phyloP scores from a whole-genome alignment of 2,329 filamentous ascomycete genomes.

The Ophiostoma sp. region DNA sequence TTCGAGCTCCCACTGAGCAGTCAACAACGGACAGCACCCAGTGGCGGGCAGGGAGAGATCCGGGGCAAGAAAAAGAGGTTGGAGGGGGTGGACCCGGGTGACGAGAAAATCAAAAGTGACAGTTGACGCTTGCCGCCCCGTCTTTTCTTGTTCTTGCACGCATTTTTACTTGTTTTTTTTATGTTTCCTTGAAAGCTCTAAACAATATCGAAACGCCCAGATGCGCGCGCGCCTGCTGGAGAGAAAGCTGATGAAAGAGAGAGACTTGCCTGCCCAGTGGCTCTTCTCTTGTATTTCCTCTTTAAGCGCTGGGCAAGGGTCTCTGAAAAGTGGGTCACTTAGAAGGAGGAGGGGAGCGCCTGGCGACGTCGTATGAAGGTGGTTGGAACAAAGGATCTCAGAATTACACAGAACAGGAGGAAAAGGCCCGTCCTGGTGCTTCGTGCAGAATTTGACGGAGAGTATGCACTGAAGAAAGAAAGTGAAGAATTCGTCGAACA shows the following conservation, averaged over 20 bases:
- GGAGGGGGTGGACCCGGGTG: neutral
- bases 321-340: neutral
- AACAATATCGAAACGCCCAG: constrained; percentile 2
- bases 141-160: neutral
- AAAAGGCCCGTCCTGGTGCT: constrained; percentile 1
- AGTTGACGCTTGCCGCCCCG: neutral
- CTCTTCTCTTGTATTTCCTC: neutral
- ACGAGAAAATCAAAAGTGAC: neutral
- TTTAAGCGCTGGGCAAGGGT: constrained; percentile 19
- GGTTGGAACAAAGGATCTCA: neutral
- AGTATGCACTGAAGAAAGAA: neutral
- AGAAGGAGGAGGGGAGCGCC: neutral
- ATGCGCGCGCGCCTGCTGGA: constrained; percentile 12
- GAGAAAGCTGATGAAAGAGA: neutral
- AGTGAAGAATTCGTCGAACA: too few relatives aligned
- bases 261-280: neutral
- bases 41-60: neutral
- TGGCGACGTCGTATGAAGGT: neutral
- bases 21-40: neutral
- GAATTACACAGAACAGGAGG: neutral
- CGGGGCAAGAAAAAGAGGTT: neutral
- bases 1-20: neutral
- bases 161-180: neutral
- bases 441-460: neutral
- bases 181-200: neutral